These are phyloP conservation scores for Neofusicoccum ribis DNA, from an alignment of 2,329 filamentous ascomycete species.

Conservation along the genomic window DNA sequence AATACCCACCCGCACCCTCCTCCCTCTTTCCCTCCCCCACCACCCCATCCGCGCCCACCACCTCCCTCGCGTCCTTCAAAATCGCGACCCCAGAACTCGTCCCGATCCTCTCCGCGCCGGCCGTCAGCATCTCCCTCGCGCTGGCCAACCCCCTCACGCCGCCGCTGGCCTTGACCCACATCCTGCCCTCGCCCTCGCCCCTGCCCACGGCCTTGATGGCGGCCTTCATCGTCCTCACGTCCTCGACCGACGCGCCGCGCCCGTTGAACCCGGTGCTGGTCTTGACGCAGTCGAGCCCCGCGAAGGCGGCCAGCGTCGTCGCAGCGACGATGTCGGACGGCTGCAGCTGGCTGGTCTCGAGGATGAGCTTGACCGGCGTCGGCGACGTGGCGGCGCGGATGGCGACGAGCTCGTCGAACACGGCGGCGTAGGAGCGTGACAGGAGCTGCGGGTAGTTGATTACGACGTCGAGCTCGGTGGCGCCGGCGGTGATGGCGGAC, in stretches of 20 bases:
- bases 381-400: conserved; percentile 51
- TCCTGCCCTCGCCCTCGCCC: conserved; percentile 32
- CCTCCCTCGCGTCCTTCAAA: conserved; percentile 47
- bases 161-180: conserved; percentile 61
- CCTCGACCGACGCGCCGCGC: conserved; percentile 52
- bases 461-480: conserved; percentile 60
- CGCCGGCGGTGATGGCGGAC: conserved; percentile 51
- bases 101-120: conserved; percentile 58
- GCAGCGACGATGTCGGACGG: conserved; percentile 54
- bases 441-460: conserved; percentile 54
- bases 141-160: conserved; percentile 55
- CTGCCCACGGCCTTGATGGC: conserved; percentile 46
- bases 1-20: conserved; percentile 29
- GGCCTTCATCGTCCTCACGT: conserved; percentile 57
- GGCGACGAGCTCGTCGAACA: conserved; percentile 55
- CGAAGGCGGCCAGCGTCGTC: conserved; percentile 52
- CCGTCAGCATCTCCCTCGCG: conserved; percentile 52
- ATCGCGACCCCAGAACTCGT: conserved; percentile 59
- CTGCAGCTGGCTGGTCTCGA: conserved; percentile 58
- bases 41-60: conserved; percentile 23
- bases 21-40: conserved; percentile 5
- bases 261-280: conserved; percentile 62
- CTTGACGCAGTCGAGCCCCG: conserved; percentile 61
- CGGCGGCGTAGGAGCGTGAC: conserved; percentile 33
- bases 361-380: conserved; percentile 55